Base-by-base conservation (phyloP, 1,284 basidiomycete species). In the Omphalotus olearius region DNA sequence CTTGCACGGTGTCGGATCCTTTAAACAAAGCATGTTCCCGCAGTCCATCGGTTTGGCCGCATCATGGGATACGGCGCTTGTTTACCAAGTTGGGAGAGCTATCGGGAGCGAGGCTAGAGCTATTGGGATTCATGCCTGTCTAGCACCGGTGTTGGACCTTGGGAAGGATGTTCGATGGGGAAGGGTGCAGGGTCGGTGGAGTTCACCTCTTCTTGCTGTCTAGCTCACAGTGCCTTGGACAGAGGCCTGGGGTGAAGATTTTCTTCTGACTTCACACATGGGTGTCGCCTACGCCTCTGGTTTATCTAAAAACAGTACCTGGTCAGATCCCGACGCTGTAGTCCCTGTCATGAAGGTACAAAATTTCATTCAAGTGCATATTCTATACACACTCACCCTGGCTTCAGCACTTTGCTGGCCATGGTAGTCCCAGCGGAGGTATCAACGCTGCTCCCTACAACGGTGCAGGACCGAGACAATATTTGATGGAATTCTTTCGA, bases 111-210 rank as follows among this genome's bases (percentile, higher is more conserved):
- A 66, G 47, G 64, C 64, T 17, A 52, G 62, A n/a, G 57, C 60
- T 25, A 63, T 66, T 26, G 63, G 64, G 7, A 61, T 66, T 25
- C 64, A 63, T 48, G 64, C 57, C n/a, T 66, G 64, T 41, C 57
- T 64, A 25, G 56, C 62, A 10, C 63, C 64, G 6, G 64, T 66
- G 11, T 54, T 66, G 20, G 64, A 66, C 53, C 51, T 66, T 9
- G 64, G 59, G 30, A 65, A 64, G 51, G 64, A 66, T 20, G 57
- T 62, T 23, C 53, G 64, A 11, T 66, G 64, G 64, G 64, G 64
- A 13, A 54, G 63, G 23, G 62, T 61, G 9, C 62, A 65, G 54
- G 64, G 60, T 60, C n/a, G 14, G 18, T 11, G 5, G 30, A 25
- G 7, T 6, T 42, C n/a, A 30, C 9, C 9, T 36, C 17, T 20